Percentiles rank a stretch among this genome's conserved stretches.
Conservation (phyloP, 176 grass and related monocot genomes). For the Raddia guianensis region DNA sequence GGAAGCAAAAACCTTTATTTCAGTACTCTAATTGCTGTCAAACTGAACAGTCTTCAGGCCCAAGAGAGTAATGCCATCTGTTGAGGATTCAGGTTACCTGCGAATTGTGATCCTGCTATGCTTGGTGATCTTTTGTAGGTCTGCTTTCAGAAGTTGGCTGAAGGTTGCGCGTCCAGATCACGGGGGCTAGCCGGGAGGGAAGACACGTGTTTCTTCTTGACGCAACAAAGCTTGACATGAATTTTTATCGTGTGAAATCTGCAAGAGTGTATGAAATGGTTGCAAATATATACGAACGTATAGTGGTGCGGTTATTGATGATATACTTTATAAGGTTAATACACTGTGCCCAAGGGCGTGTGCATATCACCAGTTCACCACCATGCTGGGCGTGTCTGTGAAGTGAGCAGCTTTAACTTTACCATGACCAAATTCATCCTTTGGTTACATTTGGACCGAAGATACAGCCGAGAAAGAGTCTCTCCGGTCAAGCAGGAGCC, state of each 20-base stretch:
- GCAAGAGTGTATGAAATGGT: conserved; percentile 4
- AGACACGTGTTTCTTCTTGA: conserved; percentile 1
- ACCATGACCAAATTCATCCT: background rate
- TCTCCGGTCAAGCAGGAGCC: background rate
- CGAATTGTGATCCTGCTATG: conserved; percentile 31
- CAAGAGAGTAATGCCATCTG: background rate
- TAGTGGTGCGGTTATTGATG: background rate
- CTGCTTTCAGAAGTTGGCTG: conserved; percentile 38
- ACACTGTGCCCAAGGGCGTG: too few species aligned
- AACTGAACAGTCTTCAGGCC: conserved; percentile 19
- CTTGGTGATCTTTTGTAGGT: conserved; percentile 26
- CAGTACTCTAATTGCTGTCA: background rate
- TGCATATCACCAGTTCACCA: background rate
- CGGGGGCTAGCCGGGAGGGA: background rate
- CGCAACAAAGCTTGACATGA: background rate
- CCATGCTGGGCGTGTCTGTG: too few species aligned
- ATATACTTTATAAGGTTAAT: background rate
- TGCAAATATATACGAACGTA: background rate
- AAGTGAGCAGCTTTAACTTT: background rate
- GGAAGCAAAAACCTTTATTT: background rate
- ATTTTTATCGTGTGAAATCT: background rate
- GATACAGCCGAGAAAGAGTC: too few species aligned
- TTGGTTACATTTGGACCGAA: too few species aligned
- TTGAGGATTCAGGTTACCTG: conserved; percentile 12
- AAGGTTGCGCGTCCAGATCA: conserved; percentile 31